Conservation (phyloP, 331 rosid genomes). For the Acacia concinna region DNA sequence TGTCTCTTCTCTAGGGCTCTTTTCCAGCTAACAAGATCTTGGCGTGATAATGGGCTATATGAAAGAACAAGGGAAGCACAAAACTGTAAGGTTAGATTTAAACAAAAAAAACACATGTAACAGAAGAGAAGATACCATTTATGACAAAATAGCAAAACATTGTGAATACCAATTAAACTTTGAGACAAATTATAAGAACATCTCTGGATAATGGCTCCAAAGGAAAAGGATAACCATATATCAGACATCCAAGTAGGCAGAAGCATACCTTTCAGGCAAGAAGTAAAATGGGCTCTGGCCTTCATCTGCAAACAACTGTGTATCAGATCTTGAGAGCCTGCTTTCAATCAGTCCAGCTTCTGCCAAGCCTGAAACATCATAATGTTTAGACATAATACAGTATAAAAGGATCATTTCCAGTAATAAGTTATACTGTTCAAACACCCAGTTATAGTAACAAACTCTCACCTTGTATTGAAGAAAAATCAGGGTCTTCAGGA, state of each 20-base stretch:
- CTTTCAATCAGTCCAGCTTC: constrained; percentile 98
- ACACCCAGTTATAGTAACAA: constrained; percentile 10
- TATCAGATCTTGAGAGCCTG: constrained; percentile 82
- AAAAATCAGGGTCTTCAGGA: constrained; percentile 87
- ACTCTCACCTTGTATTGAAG: constrained; percentile 85
- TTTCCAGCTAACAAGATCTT: constrained; percentile 98
- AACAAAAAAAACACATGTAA: constrained; percentile 25
- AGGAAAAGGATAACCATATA: constrained; percentile 11
- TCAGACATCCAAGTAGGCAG: constrained; percentile 21
- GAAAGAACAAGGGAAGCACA: constrained; percentile 29
- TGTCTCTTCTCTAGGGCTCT: constrained; percentile 87
- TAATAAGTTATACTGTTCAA: constrained; percentile 8
- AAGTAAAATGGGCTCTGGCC: constrained; percentile 62
- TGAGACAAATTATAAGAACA: constrained; percentile 13
- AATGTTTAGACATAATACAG: constrained; percentile 30
- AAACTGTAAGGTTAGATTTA: constrained; percentile 2
- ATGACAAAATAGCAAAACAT: constrained; percentile 12
- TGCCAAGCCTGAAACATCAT: constrained; percentile 76
- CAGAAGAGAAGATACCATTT: constrained; percentile 23
- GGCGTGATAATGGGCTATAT: constrained; percentile 90
- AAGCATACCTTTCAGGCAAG: constrained; percentile 73
- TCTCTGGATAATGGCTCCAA: background rate
- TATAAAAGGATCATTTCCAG: background rate
- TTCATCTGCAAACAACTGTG: constrained; percentile 60
- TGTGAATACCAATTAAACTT: background rate